Evolutionary conservation across 1,284 basidiomycete species (phyloP).

Genomic region (Rhodotorula sp.): DNA sequence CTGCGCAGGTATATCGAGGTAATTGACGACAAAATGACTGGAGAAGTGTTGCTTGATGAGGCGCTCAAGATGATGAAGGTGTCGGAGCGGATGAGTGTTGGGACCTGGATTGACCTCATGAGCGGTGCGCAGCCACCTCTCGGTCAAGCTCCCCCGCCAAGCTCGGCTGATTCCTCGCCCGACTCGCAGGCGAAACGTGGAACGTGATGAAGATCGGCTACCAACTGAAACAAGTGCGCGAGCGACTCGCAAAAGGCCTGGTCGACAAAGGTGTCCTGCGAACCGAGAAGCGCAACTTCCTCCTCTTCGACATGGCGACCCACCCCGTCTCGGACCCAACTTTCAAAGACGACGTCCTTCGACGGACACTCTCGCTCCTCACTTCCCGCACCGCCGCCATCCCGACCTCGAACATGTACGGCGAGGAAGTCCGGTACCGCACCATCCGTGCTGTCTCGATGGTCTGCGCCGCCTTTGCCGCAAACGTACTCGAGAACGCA

Average conservation of each 20-base stretch:
- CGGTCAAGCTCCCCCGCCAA: too few species aligned
- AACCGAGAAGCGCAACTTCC: constrained; percentile 93
- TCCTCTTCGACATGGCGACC: constrained; percentile 97
- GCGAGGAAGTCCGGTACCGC: constrained; percentile 72
- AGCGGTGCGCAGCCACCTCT: constrained; percentile 61
- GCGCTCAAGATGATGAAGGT: constrained; percentile 88
- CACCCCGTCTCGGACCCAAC: constrained; percentile 89
- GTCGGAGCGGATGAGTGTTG: constrained; percentile 77
- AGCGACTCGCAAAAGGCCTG: constrained; percentile 92
- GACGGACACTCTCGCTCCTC: constrained; percentile 70
- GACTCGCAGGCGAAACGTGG: constrained; percentile 82
- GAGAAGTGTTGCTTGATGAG: constrained; percentile 92
- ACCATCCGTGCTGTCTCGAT: constrained; percentile 76
- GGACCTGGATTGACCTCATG: constrained; percentile 88
- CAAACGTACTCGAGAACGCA: constrained; percentile 91
- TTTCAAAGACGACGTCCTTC: constrained; percentile 78
- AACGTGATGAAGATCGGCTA: constrained; percentile 98
- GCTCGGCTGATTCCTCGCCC: background rate
- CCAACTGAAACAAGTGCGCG: constrained; percentile 93
- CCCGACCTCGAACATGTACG: constrained; percentile 62
- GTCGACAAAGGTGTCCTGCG: constrained; percentile 96
- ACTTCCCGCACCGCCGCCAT: constrained; percentile 80
- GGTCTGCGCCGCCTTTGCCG: constrained; percentile 84
- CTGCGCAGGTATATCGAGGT: constrained; percentile 69
- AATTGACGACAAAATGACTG: constrained; percentile 82